These are phyloP conservation scores for Argentina anserina DNA, from an alignment of 306 rosid genomes.

Conservation along the genomic window DNA sequence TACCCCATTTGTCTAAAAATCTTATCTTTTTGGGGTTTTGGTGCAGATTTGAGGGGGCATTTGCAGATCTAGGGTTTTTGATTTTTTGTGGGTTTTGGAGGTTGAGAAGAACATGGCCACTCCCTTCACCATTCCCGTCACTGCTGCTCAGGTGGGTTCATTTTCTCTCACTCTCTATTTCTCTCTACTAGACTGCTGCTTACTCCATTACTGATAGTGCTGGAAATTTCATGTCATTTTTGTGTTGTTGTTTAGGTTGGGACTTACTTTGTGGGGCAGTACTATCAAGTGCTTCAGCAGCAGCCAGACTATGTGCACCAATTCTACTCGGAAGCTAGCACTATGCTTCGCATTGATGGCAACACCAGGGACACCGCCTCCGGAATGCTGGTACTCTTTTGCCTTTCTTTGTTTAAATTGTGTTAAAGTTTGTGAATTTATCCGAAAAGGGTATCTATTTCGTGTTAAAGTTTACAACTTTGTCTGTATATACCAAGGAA, in stretches of 20 bases:
- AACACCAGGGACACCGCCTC: conserved; percentile 61
- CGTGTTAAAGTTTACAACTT: background rate
- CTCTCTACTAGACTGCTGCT: no score
- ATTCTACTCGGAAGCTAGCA: conserved; percentile 91
- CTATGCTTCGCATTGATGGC: conserved; percentile 83
- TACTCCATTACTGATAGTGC: background rate
- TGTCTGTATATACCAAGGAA: background rate
- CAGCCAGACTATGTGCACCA: conserved; percentile 88
- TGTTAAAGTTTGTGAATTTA: background rate
- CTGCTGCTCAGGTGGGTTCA: conserved; percentile 79
- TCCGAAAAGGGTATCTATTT: background rate
- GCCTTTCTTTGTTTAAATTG: background rate
- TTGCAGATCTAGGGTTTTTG: conserved; percentile 48
- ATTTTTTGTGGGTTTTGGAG: conserved; percentile 52
- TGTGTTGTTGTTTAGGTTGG: conserved; percentile 57
- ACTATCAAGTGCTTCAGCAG: conserved; percentile 84
- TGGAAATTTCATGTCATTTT: conserved; percentile 1
- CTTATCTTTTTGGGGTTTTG: conserved; percentile 25
- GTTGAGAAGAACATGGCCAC: conserved; percentile 62
- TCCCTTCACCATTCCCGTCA: conserved; percentile 67
- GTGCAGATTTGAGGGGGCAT: conserved; percentile 35
- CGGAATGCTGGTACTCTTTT: conserved; percentile 67
- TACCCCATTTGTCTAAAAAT: conserved; percentile 12
- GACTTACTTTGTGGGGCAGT: conserved; percentile 93
- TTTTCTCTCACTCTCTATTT: background rate